These are phyloP conservation scores for Boletales sp. DNA, from an alignment of 768 basidiomycete genomes.

Conservation along the genomic window DNA sequence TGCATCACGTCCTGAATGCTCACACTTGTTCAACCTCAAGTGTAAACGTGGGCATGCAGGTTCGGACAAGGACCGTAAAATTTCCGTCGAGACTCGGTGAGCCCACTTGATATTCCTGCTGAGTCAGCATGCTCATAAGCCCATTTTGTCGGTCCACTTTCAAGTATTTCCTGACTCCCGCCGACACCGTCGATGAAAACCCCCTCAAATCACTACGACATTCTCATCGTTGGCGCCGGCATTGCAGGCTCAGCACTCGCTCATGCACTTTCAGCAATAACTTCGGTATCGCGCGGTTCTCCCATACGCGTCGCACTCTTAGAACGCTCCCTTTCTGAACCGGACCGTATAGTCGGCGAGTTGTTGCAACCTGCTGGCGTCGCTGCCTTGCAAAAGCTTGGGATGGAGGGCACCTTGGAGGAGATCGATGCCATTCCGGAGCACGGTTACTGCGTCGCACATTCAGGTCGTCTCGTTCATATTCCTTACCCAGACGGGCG, in stretches of 20 bases:
- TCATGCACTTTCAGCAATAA: slow-evolving; percentile 68
- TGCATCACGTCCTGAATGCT: too few species aligned
- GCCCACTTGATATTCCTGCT: slow-evolving; percentile 10
- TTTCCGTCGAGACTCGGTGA: not conserved
- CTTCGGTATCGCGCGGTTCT: slow-evolving; percentile 36
- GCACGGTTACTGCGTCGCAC: slow-evolving; percentile 82
- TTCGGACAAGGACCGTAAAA: not conserved
- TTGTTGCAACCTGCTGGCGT: slow-evolving; percentile 93
- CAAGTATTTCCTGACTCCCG: not conserved
- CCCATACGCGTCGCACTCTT: slow-evolving; percentile 79
- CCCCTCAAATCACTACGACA: slow-evolving; percentile 50
- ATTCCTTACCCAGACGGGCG: slow-evolving; percentile 80
- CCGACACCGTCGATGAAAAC: slow-evolving; percentile 1
- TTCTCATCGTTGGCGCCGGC: slow-evolving; percentile 89
- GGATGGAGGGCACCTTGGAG: slow-evolving; percentile 70
- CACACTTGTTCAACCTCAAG: too few species aligned
- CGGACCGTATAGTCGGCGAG: slow-evolving; percentile 97
- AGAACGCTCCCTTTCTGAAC: slow-evolving; percentile 88
- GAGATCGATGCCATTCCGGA: slow-evolving; percentile 84
- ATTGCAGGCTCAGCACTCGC: slow-evolving; percentile 87
- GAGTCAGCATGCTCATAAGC: slow-evolving; percentile 12
- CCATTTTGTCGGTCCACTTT: not conserved
- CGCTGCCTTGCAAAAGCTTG: slow-evolving; percentile 69
- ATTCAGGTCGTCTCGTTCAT: slow-evolving; percentile 60
- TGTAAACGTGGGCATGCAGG: too few species aligned